Conservation (phyloP, 176 grass and related monocot species). For the Oryza meyeriana region DNA sequence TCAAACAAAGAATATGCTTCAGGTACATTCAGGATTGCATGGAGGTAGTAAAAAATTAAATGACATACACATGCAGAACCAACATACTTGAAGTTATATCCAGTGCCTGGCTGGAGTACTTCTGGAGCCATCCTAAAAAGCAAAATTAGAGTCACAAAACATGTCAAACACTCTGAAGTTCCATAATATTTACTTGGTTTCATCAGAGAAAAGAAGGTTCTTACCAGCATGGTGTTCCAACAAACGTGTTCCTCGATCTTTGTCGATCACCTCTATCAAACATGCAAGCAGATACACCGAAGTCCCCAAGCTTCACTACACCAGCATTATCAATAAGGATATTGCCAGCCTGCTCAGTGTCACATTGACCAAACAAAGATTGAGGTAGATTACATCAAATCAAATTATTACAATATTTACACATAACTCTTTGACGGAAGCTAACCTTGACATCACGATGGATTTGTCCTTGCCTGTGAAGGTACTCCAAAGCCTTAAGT, state of each 20-base stretch:
- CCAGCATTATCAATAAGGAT: constrained; percentile 91
- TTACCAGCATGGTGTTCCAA: constrained; percentile 99
- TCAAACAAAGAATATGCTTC: not conserved
- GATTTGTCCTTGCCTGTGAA: constrained; percentile 96
- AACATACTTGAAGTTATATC: constrained; percentile 99
- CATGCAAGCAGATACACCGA: constrained; percentile 95
- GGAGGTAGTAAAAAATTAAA: not conserved
- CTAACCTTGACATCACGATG: constrained; percentile 97
- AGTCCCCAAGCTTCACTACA: constrained; percentile 91
- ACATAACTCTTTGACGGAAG: not conserved
- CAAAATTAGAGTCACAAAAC: constrained; percentile 23
- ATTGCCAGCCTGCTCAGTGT: constrained; percentile 79
- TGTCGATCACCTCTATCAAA: constrained; percentile 99
- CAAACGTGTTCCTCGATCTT: constrained; percentile 94
- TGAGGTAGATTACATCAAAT: not conserved
- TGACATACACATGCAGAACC: constrained; percentile 13
- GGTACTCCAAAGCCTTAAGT: constrained; percentile 93
- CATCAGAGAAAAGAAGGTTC: not conserved
- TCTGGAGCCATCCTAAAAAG: constrained; percentile 97
- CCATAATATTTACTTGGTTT: constrained; percentile 6
- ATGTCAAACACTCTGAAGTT: constrained; percentile 12
- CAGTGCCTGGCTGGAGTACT: constrained; percentile 89
- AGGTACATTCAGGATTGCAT: not conserved
- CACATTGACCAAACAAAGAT: constrained; percentile 27
- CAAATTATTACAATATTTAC: not conserved